Base-by-base conservation (phyloP, 306 rosid species). In the Trifolium pratense region DNA sequence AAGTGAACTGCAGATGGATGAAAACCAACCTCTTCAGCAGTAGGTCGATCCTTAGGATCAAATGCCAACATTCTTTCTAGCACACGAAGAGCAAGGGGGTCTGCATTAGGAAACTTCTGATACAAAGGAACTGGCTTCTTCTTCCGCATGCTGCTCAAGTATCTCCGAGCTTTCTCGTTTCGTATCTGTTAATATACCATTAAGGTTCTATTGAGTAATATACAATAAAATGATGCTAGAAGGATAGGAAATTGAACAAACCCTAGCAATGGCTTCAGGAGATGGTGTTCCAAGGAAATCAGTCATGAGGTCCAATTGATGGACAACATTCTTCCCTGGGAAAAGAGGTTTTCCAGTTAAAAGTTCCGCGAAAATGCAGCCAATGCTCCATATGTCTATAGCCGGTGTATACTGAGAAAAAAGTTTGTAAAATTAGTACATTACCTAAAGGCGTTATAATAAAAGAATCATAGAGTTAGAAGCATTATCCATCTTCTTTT, bases 361-460 rank as follows among this genome's bases (percentile, higher is more conserved):
- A 78, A 95, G 99, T 85, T 95, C 99, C 0, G 99, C 88, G 42
- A 91, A 95, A 68, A 95, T 95, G 92, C 99, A 95, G 61, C 99
- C 99, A 79, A 95, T 95, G 90, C 99, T 95, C 99, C 99, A 95
- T 81, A 86, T 88, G 84, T 95, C 99, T 82, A 95, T 95, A 73
- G 99, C 99, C 14, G 99, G 99, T 51, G 99, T 95, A 81, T 95
- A 95, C 99, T 95, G 57, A 57, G 15, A 8, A 45, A 59, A 63
- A 62, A 60, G 66, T 51, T 79, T n/a, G 70, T 36, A 39, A 67
- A 29, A 61, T 29, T 29, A 29, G 32, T 29, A 29, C 6, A 4
- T 67, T 63, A 31, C 79, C 72, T 4, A 61, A 68, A 29, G 20
- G n/a, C 15, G 13, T 43, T 48, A 61, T 23, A 71, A 76, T 65